Evolutionary conservation across 148 eudicot species (phyloP).

Genomic region (Selenicereus undatus): DNA sequence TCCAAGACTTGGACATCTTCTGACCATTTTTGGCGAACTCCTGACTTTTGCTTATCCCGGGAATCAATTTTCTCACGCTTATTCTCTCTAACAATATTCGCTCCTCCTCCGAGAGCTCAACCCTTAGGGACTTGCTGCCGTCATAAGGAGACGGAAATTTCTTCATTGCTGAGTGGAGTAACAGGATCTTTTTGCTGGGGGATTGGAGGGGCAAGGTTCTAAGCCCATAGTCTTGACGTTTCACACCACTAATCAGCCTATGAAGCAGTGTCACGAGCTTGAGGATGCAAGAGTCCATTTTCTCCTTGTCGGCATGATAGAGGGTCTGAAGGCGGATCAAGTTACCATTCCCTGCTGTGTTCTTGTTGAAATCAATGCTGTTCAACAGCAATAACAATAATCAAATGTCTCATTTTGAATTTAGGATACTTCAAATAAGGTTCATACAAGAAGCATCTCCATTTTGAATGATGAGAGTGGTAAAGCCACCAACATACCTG

Average conservation of each 20-base stretch:
- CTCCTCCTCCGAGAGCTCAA: slow-evolving; percentile 63
- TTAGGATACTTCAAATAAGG: background rate
- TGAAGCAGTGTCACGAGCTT: slow-evolving; percentile 66
- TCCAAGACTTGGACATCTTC: slow-evolving; percentile 37
- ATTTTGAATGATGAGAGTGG: background rate
- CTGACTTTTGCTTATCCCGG: slow-evolving; percentile 84
- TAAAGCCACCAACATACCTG: slow-evolving; percentile 47
- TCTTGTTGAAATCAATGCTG: slow-evolving; percentile 72
- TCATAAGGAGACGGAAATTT: slow-evolving; percentile 22
- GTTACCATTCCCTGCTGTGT: slow-evolving; percentile 35
- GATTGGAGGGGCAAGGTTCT: slow-evolving; percentile 37
- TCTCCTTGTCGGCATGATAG: slow-evolving; percentile 71
- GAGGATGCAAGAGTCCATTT: slow-evolving; percentile 62
- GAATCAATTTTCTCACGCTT: slow-evolving; percentile 41
- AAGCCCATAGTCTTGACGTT: slow-evolving; percentile 53
- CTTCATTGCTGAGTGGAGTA: slow-evolving; percentile 18
- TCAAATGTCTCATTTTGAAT: background rate
- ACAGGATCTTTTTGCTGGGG: slow-evolving; percentile 39
- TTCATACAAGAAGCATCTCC: background rate
- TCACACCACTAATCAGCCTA: slow-evolving; percentile 52
- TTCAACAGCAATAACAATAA: slow-evolving; percentile 4
- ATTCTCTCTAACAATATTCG: slow-evolving; percentile 51
- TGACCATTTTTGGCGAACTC: slow-evolving; percentile 43
- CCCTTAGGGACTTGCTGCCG: slow-evolving; percentile 20
- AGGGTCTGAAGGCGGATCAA: slow-evolving; percentile 76